A percentile compares a stretch with the other conserved stretches of the same genome.
These are phyloP conservation scores for Brassica incana DNA, from an alignment of 345 rosid species.

Conservation along the genomic window DNA sequence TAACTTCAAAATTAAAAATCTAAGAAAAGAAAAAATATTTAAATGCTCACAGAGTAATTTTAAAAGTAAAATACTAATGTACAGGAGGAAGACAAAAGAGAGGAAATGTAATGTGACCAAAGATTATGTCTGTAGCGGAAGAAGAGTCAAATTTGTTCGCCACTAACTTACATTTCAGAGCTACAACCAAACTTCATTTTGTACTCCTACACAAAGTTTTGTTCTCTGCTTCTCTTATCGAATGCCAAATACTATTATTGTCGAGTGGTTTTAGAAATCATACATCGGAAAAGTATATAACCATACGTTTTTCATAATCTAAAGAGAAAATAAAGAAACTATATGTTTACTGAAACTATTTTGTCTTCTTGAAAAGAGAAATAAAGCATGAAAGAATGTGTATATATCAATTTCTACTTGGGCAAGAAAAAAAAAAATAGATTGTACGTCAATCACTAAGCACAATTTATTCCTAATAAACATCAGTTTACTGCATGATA, in stretches of 20 bases:
- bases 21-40: neutral
- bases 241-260: neutral
- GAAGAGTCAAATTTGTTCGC: conserved; percentile 10
- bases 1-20: neutral
- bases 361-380: neutral
- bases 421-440: neutral
- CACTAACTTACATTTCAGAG: conserved; percentile 8
- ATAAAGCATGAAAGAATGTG: neutral
- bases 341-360: neutral
- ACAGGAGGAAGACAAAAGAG: neutral
- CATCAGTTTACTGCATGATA: too few relatives aligned
- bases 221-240: neutral
- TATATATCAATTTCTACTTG: neutral
- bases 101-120: neutral
- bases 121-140: neutral
- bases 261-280: neutral
- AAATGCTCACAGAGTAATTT: neutral
- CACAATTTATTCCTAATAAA: too few relatives aligned
- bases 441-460: neutral
- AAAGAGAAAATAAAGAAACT: neutral
- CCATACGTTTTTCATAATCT: neutral
- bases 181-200: conserved; percentile 20
- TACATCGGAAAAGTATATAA: neutral
- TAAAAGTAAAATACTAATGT: neutral
- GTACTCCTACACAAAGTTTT: neutral